Evolutionary conservation across 192 early-diverging fungal genomes (phyloP).

Genomic region (Paraglomus occultum): DNA sequence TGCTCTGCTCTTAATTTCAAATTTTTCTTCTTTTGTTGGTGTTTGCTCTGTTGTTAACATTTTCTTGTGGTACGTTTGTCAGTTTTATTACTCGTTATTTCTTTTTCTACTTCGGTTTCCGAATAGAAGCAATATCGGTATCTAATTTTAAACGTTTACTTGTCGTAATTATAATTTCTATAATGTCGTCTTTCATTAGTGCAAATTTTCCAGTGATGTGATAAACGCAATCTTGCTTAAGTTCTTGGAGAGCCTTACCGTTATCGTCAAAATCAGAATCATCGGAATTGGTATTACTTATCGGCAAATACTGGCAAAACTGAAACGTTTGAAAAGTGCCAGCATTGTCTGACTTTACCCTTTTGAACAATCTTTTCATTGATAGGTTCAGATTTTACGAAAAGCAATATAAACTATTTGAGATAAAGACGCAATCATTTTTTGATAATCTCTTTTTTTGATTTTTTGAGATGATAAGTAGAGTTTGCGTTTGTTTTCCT

Average conservation of each 20-base stretch:
- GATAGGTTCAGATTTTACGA: slow-evolving; percentile 67
- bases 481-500: too few species aligned
- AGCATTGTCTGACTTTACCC: background rate
- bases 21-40: slow-evolving; percentile 5
- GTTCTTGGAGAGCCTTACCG: too few species aligned
- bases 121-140: too few species aligned
- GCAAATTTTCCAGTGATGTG: too few species aligned
- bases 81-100: background rate
- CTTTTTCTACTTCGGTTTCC: slow-evolving; percentile 22
- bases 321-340: background rate
- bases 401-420: slow-evolving; percentile 81
- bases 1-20: background rate
- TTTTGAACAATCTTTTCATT: slow-evolving; percentile 61
- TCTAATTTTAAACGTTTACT: too few species aligned
- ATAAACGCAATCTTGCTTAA: too few species aligned
- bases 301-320: too few species aligned
- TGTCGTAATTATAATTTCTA: too few species aligned
- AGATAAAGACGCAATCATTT: slow-evolving; percentile 77
- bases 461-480: too few species aligned
- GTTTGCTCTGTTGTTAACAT: slow-evolving; percentile 34
- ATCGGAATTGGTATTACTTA: too few species aligned
- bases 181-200: too few species aligned
- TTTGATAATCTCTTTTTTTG: slow-evolving; percentile 76
- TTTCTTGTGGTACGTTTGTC: slow-evolving; percentile 33
- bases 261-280: too few species aligned